Evolutionary conservation across 305 asterid species (phyloP).

Genomic region (Fraxinus baroniana): DNA sequence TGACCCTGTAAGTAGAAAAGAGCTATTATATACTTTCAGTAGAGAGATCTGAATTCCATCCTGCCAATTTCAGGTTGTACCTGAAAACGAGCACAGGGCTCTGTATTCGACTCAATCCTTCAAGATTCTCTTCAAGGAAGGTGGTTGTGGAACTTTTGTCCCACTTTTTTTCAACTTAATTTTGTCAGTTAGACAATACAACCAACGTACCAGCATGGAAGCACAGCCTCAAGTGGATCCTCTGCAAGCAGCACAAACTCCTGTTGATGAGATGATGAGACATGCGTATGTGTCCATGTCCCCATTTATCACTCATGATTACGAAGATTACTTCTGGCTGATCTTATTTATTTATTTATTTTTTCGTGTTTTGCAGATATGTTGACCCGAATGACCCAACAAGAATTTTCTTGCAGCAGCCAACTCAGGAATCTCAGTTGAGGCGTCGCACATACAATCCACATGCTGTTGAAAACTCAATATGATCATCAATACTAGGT

Average conservation of each 20-base stretch:
- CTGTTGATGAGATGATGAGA: slow-evolving; percentile 98
- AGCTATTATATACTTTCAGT: not conserved
- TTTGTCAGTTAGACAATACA: slow-evolving; percentile 68
- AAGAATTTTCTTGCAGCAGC: slow-evolving; percentile 94
- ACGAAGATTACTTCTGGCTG: not conserved
- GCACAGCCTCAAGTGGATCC: slow-evolving; percentile 70
- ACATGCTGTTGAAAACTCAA: slow-evolving; percentile 32
- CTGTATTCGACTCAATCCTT: slow-evolving; percentile 84
- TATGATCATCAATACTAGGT: slow-evolving; percentile 19
- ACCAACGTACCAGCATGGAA: slow-evolving; percentile 43
- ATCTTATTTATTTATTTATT: not conserved
- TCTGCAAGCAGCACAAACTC: slow-evolving; percentile 89
- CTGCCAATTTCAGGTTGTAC: slow-evolving; percentile 66
- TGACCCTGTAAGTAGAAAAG: slow-evolving; percentile 66
- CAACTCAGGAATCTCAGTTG: slow-evolving; percentile 68
- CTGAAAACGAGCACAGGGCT: slow-evolving; percentile 75
- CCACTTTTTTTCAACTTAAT: slow-evolving; percentile 87
- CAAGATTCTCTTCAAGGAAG: slow-evolving; percentile 97
- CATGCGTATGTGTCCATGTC: slow-evolving; percentile 61
- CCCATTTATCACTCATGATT: not conserved
- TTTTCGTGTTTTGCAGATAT: slow-evolving; percentile 50
- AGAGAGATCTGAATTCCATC: slow-evolving; percentile 7
- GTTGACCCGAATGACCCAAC: slow-evolving; percentile 98
- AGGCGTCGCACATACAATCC: slow-evolving; percentile 85
- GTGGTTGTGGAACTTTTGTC: slow-evolving; percentile 96